Evolutionary conservation across 805 yeast genomes (phyloP), one percentile per base, ranked within the genome.

Genomic region (Nakazawaea anatomiae): DNA sequence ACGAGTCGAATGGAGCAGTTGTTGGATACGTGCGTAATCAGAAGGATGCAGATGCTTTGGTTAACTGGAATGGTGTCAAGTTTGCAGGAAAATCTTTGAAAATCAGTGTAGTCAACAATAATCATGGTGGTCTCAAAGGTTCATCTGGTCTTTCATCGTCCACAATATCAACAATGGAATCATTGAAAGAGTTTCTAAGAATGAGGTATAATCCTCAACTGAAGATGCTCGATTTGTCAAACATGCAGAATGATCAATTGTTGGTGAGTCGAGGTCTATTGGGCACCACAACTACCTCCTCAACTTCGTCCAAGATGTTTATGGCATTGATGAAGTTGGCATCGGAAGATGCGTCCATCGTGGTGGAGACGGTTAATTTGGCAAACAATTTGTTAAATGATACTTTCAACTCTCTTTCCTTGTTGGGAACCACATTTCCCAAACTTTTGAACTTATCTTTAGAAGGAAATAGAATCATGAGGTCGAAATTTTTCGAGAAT

Each of bases 271-370:
- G 75, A 54, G 96, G 96, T 0, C 71, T 89, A 48, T 82, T 90
- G 54, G 51, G 65, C 3, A 58, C 57, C 28, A 46, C 62, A 1
- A 54, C 52, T 11, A 76, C 79, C 12, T 69, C 82, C 4, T 67
- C 81, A 9, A 81, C 88, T 1, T 76, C 84, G 35, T 76, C 91
- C 11, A 94, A 92, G 66, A 84, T 90, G 77, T 89, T 92, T 65
- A 86, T 89, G 9, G 98, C 98, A 0, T 69, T 94, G 56, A 80
- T 92, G 86, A 87, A 85, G 62, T 67, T 92, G 7, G 96, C 96
- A 1, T 68, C 72, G 4, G 79, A 79, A 48, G 67, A 67, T 34
- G 58, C 58, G 4, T 31, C 47, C 3, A 35, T 64, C n/a, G 81
- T 79, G 30, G 85, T 90, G 4, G 85, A 83, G 32, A 83, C 89